These are phyloP conservation scores for Schrenkiella parvula DNA, from an alignment of 345 rosid genomes.

Conservation along the genomic window DNA sequence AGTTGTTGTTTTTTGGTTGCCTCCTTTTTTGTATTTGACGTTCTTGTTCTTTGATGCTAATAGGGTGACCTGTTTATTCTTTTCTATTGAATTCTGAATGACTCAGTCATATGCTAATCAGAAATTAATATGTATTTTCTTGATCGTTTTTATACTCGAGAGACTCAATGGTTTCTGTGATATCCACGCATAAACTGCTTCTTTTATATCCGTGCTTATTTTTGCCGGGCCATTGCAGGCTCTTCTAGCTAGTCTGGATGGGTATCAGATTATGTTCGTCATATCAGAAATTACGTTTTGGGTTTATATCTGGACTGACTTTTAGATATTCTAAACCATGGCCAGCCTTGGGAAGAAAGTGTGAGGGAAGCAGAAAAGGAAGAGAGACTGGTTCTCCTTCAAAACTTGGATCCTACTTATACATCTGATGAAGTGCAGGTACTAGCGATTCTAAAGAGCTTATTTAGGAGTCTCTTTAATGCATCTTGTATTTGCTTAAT, in stretches of 20 bases:
- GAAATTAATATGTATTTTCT: neutral
- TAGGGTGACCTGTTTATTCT: neutral
- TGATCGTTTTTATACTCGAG: neutral
- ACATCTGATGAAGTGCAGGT: slow-evolving; percentile 75
- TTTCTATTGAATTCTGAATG: neutral
- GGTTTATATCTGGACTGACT: slow-evolving; percentile 7
- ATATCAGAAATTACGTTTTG: neutral
- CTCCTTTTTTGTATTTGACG: neutral
- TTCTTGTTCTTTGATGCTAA: slow-evolving; percentile 6
- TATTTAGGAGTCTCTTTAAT: slow-evolving; percentile 1
- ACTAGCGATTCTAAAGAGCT: slow-evolving; percentile 6
- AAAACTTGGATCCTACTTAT: slow-evolving; percentile 67
- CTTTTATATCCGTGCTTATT: neutral
- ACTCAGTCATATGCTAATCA: neutral
- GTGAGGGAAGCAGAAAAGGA: slow-evolving; percentile 46
- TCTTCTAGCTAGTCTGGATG: slow-evolving; percentile 4
- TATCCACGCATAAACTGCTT: neutral
- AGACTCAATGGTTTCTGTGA: neutral
- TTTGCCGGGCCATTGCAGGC: neutral
- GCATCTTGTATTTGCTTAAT: neutral
- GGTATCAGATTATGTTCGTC: slow-evolving; percentile 1
- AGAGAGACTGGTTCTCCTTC: slow-evolving; percentile 64
- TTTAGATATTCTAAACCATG: slow-evolving; percentile 10
- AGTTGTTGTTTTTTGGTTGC: neutral
- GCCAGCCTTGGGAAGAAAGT: slow-evolving; percentile 75